These are phyloP conservation scores for Penicillium sp. DNA, from an alignment of 2,329 filamentous ascomycete genomes.

Conservation along the genomic window DNA sequence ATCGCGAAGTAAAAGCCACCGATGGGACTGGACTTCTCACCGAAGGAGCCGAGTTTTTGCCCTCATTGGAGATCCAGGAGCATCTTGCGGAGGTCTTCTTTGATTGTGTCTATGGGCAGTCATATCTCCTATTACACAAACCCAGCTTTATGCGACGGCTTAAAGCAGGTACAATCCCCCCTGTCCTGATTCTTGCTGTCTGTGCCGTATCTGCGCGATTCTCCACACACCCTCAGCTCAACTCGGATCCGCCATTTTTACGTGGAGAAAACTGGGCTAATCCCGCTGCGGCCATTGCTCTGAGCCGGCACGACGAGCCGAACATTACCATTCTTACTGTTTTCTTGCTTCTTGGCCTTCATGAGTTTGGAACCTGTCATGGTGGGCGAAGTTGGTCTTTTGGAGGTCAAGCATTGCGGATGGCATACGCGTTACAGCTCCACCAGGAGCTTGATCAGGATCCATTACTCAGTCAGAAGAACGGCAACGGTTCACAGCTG, in stretches of 20 bases:
- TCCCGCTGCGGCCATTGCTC: slow-evolving; percentile 80
- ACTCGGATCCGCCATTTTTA: slow-evolving; percentile 73
- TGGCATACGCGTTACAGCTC: slow-evolving; percentile 93
- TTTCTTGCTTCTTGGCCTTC: slow-evolving; percentile 80
- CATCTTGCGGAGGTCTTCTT: slow-evolving; percentile 94
- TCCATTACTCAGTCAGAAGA: slow-evolving; percentile 61
- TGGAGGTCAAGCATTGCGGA: slow-evolving; percentile 89
- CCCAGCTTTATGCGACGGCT: slow-evolving; percentile 89
- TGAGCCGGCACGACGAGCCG: slow-evolving; percentile 85
- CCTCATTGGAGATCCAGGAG: slow-evolving; percentile 82
- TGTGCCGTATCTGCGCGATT: slow-evolving; percentile 95
- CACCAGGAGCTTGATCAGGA: slow-evolving; percentile 89
- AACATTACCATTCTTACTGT: slow-evolving; percentile 96
- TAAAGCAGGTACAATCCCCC: slow-evolving; percentile 75
- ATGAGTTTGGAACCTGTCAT: slow-evolving; percentile 96
- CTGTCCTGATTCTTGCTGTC: slow-evolving; percentile 87
- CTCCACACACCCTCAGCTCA: slow-evolving; percentile 79
- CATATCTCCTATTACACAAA: slow-evolving; percentile 91
- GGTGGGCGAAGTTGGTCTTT: slow-evolving; percentile 95
- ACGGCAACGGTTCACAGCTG: slow-evolving; percentile 58
- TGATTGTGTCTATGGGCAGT: slow-evolving; percentile 91
- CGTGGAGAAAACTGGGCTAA: slow-evolving; percentile 89
- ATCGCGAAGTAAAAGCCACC: slow-evolving; percentile 59
- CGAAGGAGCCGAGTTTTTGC: slow-evolving; percentile 80
- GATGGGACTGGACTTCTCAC: slow-evolving; percentile 75